Percentiles rank a stretch among this genome's conserved stretches.
These are phyloP conservation scores for Gossypioides kirkii DNA, from an alignment of 345 rosid species.

Conservation along the genomic window DNA sequence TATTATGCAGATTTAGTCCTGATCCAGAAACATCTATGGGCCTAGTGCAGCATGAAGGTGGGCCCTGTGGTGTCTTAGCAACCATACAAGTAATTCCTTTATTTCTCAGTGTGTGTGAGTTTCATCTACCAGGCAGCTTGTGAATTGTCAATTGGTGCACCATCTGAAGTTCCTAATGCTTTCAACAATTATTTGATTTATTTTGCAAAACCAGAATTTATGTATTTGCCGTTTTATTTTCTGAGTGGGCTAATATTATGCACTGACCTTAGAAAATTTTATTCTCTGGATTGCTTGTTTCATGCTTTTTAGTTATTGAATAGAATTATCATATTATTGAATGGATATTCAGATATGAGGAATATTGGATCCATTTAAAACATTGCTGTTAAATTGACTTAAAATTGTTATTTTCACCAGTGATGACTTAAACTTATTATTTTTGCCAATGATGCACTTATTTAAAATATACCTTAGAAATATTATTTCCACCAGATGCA, in stretches of 20 bases:
- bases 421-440: not conserved
- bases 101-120: slow-evolving; percentile 19
- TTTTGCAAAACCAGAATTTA: not conserved
- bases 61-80: slow-evolving; percentile 97
- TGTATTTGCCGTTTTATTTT: not conserved
- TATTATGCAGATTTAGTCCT: slow-evolving; percentile 75
- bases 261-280: not conserved
- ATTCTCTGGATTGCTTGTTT: slow-evolving; percentile 5
- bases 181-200: not conserved
- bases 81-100: slow-evolving; percentile 72
- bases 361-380: not conserved
- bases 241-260: not conserved
- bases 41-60: slow-evolving; percentile 99
- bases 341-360: not conserved
- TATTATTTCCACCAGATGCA: not conserved
- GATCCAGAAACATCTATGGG: slow-evolving; percentile 98
- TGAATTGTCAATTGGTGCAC: slow-evolving; percentile 2
- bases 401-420: not conserved
- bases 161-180: not conserved
- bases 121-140: slow-evolving; percentile 1
- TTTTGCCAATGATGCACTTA: not conserved
- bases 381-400: not conserved
- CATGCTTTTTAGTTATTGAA: not conserved
- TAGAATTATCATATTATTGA: not conserved
- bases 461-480: not conserved